Evolutionary conservation across 257 asterid genomes (phyloP), one percentile per base, ranked within the genome.

Genomic region (Parsonsia alboflavescens): DNA sequence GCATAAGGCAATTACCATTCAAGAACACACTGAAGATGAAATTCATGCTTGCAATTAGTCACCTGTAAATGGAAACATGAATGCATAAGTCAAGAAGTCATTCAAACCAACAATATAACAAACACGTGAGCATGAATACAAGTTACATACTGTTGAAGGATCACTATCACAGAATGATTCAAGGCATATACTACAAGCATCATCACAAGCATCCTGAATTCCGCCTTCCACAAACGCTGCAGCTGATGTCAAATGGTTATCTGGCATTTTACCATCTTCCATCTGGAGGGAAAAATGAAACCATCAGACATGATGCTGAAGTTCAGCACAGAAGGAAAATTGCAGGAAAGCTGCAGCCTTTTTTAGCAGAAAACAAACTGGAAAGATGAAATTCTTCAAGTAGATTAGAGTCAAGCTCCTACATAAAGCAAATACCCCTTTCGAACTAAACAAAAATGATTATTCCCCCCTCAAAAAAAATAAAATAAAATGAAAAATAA

Each of bases 171-270:
- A 80, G 79, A 93, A 93, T 10, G 72, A 93, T 80, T 93, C 98
- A 36, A 93, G 97, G 78, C 98, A 93, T 81, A 93, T 91, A 85
- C 98, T 91, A 86, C 98, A 93, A 84, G 96, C 80, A 84, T 91
- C 98, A 82, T 93, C 92, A 75, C 94, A 93, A 68, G 98, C 91
- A 36, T 91, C 96, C 77, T 89, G 98, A 74, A 93, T 83, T 78
- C 97, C 98, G 62, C 98, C 97, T 82, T 91, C 98, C 63, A 93
- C 96, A 72, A 93, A 93, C 45, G 98, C 97, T 5, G 91, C 96
- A 52, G 97, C 92, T n/a, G 96, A 93, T 65, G 91, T 88, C 91
- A 93, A 81, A 71, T 82, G 89, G 78, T 56, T 86, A 76, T 88
- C 97, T 50, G 91, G 73, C 42, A 72, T 71, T 76, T 82, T 86